A percentile compares a stretch with the other conserved stretches of the same genome.
These are phyloP conservation scores for Saccharum spontaneum DNA, from an alignment of 176 grass and related monocot genomes.

Conservation along the genomic window DNA sequence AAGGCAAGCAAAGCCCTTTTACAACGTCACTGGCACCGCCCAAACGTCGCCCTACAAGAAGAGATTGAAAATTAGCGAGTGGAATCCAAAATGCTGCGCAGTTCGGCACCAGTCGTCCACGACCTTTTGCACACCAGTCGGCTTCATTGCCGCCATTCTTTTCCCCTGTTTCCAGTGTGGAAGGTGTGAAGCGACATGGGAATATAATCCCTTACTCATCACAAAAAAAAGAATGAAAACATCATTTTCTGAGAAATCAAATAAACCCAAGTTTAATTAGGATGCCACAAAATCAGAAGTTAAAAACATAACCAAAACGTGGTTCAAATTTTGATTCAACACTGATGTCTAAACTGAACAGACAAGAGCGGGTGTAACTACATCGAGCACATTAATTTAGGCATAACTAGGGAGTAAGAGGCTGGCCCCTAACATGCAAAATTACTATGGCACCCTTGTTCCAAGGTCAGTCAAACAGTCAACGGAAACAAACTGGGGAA, in stretches of 20 bases:
- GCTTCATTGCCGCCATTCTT: neutral
- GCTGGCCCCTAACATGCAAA: neutral
- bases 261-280: neutral
- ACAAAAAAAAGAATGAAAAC: neutral
- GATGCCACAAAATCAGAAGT: neutral
- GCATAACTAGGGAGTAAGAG: neutral
- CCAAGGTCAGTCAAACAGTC: slow-evolving; percentile 32
- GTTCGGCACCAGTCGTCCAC: neutral
- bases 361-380: neutral
- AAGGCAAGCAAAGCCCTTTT: neutral
- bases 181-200: neutral
- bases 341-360: neutral
- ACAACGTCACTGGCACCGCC: neutral
- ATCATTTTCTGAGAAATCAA: neutral
- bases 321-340: neutral
- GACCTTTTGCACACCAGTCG: neutral
- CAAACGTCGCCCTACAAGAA: slow-evolving; percentile 4
- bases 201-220: neutral
- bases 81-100: slow-evolving; percentile 27
- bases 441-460: slow-evolving; percentile 23
- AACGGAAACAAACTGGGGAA: slow-evolving; percentile 30
- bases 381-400: slow-evolving; percentile 5
- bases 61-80: neutral
- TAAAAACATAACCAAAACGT: neutral
- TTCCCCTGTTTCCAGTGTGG: neutral